phyloP scores from a whole-genome alignment of 148 eudicot species.

The Talinum fruticosum region DNA sequence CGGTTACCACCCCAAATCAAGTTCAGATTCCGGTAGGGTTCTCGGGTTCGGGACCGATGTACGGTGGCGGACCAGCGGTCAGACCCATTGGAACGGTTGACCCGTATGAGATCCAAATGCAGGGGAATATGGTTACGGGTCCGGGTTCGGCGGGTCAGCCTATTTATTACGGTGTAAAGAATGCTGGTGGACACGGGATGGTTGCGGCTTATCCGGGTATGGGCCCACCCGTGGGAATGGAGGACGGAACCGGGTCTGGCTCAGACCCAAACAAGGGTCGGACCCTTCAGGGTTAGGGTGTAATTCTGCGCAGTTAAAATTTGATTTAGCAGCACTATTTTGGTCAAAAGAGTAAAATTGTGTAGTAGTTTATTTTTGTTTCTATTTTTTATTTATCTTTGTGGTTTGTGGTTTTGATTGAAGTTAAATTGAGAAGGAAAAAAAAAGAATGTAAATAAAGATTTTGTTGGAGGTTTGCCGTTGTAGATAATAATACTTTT shows the following conservation, averaged over 20 bases:
- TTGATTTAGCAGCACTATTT: neutral
- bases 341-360: conserved; percentile 16
- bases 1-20: conserved; percentile 16
- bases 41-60: conserved; percentile 44
- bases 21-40: conserved; percentile 15
- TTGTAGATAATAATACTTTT: neutral
- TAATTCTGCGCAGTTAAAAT: conserved; percentile 7
- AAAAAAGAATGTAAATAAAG: conserved; percentile 20
- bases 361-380: conserved; percentile 6
- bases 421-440: neutral
- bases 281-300: conserved; percentile 18
- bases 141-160: conserved; percentile 38
- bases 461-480: neutral
- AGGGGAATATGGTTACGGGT: conserved; percentile 16
- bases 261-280: conserved; percentile 41
- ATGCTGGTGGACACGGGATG: conserved; percentile 30
- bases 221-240: conserved; percentile 37
- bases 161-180: conserved; percentile 50
- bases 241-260: conserved; percentile 46
- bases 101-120: conserved; percentile 44
- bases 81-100: conserved; percentile 30
- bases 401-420: neutral
- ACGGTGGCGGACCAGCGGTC: conserved; percentile 33
- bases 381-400: neutral
- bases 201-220: neutral